A percentile compares a stretch with the other conserved stretches of the same genome.
Conservation (phyloP, 768 basidiomycete genomes). For the Lentinula lateritia region DNA sequence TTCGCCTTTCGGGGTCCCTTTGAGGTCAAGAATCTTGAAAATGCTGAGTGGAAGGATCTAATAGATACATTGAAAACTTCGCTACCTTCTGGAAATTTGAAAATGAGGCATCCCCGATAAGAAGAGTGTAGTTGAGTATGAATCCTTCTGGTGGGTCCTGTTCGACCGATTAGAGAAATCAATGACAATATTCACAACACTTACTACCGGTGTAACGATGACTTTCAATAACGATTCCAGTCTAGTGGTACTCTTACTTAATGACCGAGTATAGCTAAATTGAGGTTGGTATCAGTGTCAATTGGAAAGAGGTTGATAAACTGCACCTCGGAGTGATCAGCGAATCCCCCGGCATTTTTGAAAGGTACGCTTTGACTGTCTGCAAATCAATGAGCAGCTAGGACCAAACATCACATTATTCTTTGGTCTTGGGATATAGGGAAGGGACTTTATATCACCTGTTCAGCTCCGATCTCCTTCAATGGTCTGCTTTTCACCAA, state of each 20-base stretch:
- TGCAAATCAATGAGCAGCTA: conserved; percentile 90
- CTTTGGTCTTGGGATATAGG: neutral
- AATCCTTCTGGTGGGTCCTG: conserved; percentile 93
- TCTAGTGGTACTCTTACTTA: conserved; percentile 75
- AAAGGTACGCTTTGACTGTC: conserved; percentile 73
- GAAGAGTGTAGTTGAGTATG: conserved; percentile 89
- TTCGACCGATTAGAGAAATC: neutral
- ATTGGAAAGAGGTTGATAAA: neutral
- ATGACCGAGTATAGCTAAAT: conserved; percentile 71
- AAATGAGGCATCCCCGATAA: conserved; percentile 92
- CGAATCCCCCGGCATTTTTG: conserved; percentile 77
- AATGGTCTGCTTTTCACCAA: conserved; percentile 89
- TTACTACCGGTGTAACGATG: conserved; percentile 85
- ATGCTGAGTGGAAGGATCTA: neutral
- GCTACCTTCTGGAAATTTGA: conserved; percentile 96
- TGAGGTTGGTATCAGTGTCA: conserved; percentile 8
- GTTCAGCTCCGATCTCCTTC: conserved; percentile 92
- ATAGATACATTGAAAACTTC: neutral
- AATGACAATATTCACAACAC: conserved; percentile 18
- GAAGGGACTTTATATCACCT: conserved; percentile 39
- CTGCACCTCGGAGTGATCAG: conserved; percentile 50
- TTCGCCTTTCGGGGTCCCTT: conserved; percentile 80
- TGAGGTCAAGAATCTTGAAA: conserved; percentile 83
- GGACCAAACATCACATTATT: conserved; percentile 2
- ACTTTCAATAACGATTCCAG: conserved; percentile 94